Evolutionary conservation across 2,329 filamentous ascomycete genomes (phyloP).

Genomic region (Cladophialophora exuberans): DNA sequence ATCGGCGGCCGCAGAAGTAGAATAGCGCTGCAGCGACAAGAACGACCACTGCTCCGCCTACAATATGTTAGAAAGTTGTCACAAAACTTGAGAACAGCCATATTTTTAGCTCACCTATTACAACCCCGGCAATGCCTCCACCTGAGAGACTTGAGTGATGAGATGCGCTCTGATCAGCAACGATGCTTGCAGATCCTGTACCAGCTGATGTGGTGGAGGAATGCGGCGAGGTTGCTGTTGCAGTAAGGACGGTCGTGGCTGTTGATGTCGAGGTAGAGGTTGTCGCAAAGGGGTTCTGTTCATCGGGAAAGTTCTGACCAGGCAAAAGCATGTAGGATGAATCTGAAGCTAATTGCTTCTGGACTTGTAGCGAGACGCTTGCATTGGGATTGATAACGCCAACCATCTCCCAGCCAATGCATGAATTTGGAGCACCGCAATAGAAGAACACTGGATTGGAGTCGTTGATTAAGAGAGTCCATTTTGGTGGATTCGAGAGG

Average conservation of each 20-base stretch:
- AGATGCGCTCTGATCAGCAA: not conserved
- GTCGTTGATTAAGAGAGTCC: constrained; percentile 57
- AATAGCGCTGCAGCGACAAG: constrained; percentile 12
- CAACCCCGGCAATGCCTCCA: constrained; percentile 22
- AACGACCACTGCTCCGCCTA: constrained; percentile 16
- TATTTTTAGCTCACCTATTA: constrained; percentile 10
- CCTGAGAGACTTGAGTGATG: constrained; percentile 1
- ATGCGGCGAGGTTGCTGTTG: not conserved
- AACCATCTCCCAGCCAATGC: constrained; percentile 69
- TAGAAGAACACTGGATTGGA: constrained; percentile 71
- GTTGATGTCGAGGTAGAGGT: constrained; percentile 9
- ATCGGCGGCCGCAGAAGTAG: constrained; percentile 21
- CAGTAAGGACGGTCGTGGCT: not conserved
- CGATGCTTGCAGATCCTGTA: not conserved
- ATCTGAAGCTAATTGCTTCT: constrained; percentile 26
- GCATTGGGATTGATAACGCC: constrained; percentile 69
- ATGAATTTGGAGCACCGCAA: constrained; percentile 69
- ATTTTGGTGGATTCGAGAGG: constrained; percentile 47
- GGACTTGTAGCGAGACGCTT: constrained; percentile 23
- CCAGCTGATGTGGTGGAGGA: not conserved
- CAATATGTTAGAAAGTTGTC: not conserved
- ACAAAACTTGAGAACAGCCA: not conserved
- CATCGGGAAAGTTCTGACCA: constrained; percentile 28
- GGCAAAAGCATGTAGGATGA: constrained; percentile 29
- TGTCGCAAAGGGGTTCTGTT: constrained; percentile 18